Base-by-base conservation (phyloP, 2,329 filamentous ascomycete genomes). In the Ophiognomonia clavigignenti-juglandacearum region DNA sequence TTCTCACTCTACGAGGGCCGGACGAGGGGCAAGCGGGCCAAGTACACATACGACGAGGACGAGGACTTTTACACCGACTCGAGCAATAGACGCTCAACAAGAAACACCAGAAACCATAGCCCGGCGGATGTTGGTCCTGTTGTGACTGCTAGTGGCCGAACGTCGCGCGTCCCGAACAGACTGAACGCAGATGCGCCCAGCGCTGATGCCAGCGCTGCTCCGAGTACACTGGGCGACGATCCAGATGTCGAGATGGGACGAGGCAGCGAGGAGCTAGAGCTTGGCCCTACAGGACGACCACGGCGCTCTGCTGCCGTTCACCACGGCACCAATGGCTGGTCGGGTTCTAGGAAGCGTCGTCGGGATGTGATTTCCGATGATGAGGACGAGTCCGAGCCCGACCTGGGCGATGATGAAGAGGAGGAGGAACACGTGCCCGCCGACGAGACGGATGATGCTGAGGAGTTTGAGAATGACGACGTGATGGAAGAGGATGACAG, bases 1-100 rank as follows among this genome's bases (percentile, higher is more conserved):
- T 95, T 92, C 62, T 96, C 91, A 1, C 74, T 95, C 48, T 98
- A 98, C 64, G 93, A 98, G 70, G 93, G 93, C 41, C 88, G 93
- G 44, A 98, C 95, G 5, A 83, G 93, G 50, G 93, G 93, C 47
- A 97, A 98, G 73, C 86, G 92, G 52, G 86, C 95, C 69, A 95
- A 91, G 66, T 98, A 98, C 62, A 98, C 89, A 0, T 98, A 88
- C 61, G 95, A 90, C 0, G 91, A 96, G 43, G 88, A 95, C 20
- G 88, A 95, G 53, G 42, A 84, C 14, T 80, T 82, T 43, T 78
- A 74, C 47, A 80, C 79, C n/a, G 80, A 84, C 60, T 83, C 83
- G 29, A 77, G 78, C 9, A 65, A 69, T 64, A 63, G 91, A 72
- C 79, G 83, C 6, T 88, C 88, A 11, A 77, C 82, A 16, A 82